Conservation (phyloP, 2,329 filamentous ascomycete species). For the Lecanicillium sp. region DNA sequence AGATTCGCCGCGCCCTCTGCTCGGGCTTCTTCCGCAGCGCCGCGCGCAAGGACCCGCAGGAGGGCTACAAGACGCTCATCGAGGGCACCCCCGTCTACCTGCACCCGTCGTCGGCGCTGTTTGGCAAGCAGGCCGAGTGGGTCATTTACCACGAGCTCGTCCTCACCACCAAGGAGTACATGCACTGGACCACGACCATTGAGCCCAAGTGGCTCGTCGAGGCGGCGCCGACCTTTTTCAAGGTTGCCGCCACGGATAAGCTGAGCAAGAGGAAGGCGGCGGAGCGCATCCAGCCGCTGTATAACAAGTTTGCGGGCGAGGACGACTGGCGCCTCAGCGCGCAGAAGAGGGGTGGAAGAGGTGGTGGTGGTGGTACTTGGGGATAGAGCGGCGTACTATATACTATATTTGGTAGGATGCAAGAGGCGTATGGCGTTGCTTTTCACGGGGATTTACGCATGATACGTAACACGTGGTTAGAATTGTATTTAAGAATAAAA, state of each 20-base stretch:
- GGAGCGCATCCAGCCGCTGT: slow-evolving; percentile 89
- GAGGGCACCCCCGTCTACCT: slow-evolving; percentile 93
- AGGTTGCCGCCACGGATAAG: slow-evolving; percentile 80
- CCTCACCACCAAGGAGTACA: slow-evolving; percentile 94
- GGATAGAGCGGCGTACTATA: slow-evolving; percentile 46
- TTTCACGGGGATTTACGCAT: too few species aligned
- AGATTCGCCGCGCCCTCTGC: slow-evolving; percentile 83
- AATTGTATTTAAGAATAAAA: too few species aligned
- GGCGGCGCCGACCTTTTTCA: slow-evolving; percentile 98
- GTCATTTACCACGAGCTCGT: slow-evolving; percentile 91
- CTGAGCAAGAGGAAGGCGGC: slow-evolving; percentile 88
- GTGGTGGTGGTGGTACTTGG: slow-evolving; percentile 88
- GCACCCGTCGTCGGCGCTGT: slow-evolving; percentile 84
- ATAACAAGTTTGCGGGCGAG: slow-evolving; percentile 85
- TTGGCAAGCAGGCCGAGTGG: slow-evolving; percentile 93
- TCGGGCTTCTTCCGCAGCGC: slow-evolving; percentile 93
- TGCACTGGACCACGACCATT: slow-evolving; percentile 89
- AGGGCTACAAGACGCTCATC: slow-evolving; percentile 95
- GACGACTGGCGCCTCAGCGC: slow-evolving; percentile 93
- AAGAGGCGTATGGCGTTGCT: too few species aligned
- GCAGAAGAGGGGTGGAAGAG: slow-evolving; percentile 75
- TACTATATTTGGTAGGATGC: too few species aligned
- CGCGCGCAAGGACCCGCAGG: slow-evolving; percentile 88
- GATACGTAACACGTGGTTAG: too few species aligned
- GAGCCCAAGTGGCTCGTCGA: slow-evolving; percentile 94